A percentile compares a stretch with the other conserved stretches of the same genome.
Conservation (phyloP, 805 yeast species). For the Sugiyamaella marilandica region DNA sequence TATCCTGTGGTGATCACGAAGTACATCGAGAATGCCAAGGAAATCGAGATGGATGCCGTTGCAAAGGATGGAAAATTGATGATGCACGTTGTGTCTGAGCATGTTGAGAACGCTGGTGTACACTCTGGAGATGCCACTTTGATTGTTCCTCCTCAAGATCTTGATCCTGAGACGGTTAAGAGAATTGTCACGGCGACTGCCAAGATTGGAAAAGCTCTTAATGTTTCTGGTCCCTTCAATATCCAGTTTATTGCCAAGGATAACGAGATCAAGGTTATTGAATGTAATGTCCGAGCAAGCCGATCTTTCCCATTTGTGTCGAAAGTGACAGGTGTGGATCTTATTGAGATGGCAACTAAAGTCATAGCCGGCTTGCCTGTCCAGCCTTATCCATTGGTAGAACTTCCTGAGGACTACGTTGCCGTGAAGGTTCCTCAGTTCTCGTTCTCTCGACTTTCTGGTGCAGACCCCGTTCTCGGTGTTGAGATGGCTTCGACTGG, state of each 20-base stretch:
- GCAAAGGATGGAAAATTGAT: conserved; percentile 91
- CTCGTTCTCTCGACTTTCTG: conserved; percentile 93
- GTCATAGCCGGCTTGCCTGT: conserved; percentile 88
- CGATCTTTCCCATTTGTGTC: conserved; percentile 98
- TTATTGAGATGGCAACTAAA: conserved; percentile 95
- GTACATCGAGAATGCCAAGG: conserved; percentile 94
- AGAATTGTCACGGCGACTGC: conserved; percentile 95
- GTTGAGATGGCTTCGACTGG: conserved; percentile 99
- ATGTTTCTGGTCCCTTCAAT: conserved; percentile 96
- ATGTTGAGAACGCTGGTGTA: conserved; percentile 98
- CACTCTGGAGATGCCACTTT: conserved; percentile 99
- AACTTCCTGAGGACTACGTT: conserved; percentile 88
- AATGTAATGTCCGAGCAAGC: conserved; percentile 98
- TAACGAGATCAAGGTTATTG: conserved; percentile 94
- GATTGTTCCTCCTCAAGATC: conserved; percentile 94
- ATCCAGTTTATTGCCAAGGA: conserved; percentile 96
- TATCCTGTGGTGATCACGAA: conserved; percentile 97
- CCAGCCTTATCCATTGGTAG: conserved; percentile 83
- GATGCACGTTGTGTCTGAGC: conserved; percentile 97
- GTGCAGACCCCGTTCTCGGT: conserved; percentile 97
- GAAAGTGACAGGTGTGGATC: conserved; percentile 92
- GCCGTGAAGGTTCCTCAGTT: conserved; percentile 97
- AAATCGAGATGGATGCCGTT: conserved; percentile 98
- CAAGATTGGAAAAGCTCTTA: conserved; percentile 89
- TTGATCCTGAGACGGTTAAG: conserved; percentile 83